A percentile compares a stretch with the other conserved stretches of the same genome.
phyloP scores from a whole-genome alignment of 148 eudicot species.

The Vaccinium macrocarpon region DNA sequence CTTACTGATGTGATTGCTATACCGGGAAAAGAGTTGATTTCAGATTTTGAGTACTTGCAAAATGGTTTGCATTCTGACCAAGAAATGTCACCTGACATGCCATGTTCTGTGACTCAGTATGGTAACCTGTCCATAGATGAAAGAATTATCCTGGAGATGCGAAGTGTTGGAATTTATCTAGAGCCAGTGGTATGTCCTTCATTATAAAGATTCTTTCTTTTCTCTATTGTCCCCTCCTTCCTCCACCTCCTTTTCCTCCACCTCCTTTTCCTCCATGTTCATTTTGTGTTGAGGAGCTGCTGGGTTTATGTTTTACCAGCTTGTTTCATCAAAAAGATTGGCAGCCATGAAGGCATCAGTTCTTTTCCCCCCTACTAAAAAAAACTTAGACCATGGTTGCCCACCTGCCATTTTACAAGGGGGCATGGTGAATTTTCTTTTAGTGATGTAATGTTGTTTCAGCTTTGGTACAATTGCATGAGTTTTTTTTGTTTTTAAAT shows the following conservation, averaged over 20 bases:
- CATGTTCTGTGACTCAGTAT: conserved; percentile 42
- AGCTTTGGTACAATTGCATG: conserved; percentile 3
- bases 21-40: conserved; percentile 26
- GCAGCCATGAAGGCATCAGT: conserved; percentile 1
- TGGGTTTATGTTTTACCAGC: conserved; percentile 9
- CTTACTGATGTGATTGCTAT: conserved; percentile 22
- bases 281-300: conserved; percentile 4
- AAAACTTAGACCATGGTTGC: neutral
- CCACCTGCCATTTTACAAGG: neutral
- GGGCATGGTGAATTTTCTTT: neutral
- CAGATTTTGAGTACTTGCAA: conserved; percentile 23
- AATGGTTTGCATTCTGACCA: conserved; percentile 37
- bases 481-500: neutral
- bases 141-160: conserved; percentile 58
- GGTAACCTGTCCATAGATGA: conserved; percentile 49
- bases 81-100: conserved; percentile 23
- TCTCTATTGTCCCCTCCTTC: neutral
- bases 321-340: neutral
- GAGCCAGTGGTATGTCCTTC: conserved; percentile 45
- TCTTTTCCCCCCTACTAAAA: neutral
- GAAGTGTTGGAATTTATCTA: conserved; percentile 55
- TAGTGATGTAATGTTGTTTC: neutral
- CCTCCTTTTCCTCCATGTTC: neutral
- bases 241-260: neutral
- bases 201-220: neutral